Conservation (phyloP, 441 rosid species). For the Brassica hybrid region DNA sequence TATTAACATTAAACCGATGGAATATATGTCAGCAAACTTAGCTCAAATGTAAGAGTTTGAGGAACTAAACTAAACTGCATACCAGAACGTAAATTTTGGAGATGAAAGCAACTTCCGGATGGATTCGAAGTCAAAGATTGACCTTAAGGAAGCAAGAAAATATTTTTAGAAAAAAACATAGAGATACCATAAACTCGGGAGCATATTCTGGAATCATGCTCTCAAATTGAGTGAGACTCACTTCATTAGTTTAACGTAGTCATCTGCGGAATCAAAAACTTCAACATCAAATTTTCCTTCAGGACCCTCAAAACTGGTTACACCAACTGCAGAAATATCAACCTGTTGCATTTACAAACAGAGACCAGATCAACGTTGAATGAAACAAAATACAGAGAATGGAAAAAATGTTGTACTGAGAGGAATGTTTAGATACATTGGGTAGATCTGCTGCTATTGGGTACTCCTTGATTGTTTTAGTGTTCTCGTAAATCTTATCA, state of each 20-base stretch:
- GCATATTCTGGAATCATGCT: background rate
- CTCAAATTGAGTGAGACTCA: constrained; percentile 40
- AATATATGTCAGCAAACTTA: constrained; percentile 1
- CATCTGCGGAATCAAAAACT: constrained; percentile 91
- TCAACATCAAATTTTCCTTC: constrained; percentile 91
- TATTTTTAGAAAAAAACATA: background rate
- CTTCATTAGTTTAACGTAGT: constrained; percentile 95
- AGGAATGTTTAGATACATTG: background rate
- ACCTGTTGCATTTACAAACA: constrained; percentile 53
- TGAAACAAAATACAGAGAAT: constrained; percentile 11
- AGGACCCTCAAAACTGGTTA: constrained; percentile 74
- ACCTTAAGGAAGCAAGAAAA: constrained; percentile 51
- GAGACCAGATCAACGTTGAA: constrained; percentile 27
- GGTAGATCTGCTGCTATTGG: constrained; percentile 50
- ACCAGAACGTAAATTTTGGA: constrained; percentile 94
- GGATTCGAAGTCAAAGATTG: constrained; percentile 86
- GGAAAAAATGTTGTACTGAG: background rate
- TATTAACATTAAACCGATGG: background rate
- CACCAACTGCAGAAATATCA: constrained; percentile 72
- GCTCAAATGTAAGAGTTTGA: constrained; percentile 17
- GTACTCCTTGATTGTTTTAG: constrained; percentile 88
- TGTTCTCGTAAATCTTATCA: constrained; percentile 91
- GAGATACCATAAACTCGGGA: background rate
- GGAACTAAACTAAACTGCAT: constrained; percentile 35
- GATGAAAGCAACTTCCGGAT: constrained; percentile 77